Conservation (phyloP, 2,329 filamentous ascomycete species). For the Cladosporium sp. region DNA sequence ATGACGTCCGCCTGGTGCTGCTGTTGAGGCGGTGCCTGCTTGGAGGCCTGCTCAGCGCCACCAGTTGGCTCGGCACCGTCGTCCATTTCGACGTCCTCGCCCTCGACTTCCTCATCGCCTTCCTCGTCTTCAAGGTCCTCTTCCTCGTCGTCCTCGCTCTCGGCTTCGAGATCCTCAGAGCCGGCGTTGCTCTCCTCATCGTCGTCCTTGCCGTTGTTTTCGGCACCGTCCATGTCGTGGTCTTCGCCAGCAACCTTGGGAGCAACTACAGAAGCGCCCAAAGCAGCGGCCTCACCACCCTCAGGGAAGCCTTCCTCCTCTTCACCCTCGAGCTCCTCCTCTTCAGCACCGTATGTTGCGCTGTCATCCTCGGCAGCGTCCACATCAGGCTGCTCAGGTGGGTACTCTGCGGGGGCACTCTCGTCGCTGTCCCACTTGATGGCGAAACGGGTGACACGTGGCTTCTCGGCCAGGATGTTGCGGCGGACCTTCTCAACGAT, state of each 20-base stretch:
- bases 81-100: conserved; percentile 23
- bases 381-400: conserved; percentile 94
- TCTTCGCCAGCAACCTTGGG: conserved; percentile 51
- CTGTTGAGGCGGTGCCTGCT: not conserved
- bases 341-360: conserved; percentile 85
- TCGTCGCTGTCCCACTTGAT: conserved; percentile 99
- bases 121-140: conserved; percentile 38
- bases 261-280: conserved; percentile 18
- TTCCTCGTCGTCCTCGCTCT: conserved; percentile 42
- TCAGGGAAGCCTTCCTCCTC: conserved; percentile 51
- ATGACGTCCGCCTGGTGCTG: conserved; percentile 22
- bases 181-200: conserved; percentile 62
- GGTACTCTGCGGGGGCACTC: conserved; percentile 90
- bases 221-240: conserved; percentile 69
- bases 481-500: conserved; percentile 87
- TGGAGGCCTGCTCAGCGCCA: conserved; percentile 12
- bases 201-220: conserved; percentile 57
- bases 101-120: conserved; percentile 29
- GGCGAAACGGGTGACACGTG: conserved; percentile 91
- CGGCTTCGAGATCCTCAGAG: conserved; percentile 49
- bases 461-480: conserved; percentile 94
- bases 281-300: conserved; percentile 40
- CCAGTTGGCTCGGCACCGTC: not conserved
- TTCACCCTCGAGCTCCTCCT: conserved; percentile 61
- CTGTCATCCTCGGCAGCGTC: conserved; percentile 79